These are phyloP conservation scores for Torrubiella hemipterigena DNA, from an alignment of 2,329 filamentous ascomycete genomes.

Conservation along the genomic window DNA sequence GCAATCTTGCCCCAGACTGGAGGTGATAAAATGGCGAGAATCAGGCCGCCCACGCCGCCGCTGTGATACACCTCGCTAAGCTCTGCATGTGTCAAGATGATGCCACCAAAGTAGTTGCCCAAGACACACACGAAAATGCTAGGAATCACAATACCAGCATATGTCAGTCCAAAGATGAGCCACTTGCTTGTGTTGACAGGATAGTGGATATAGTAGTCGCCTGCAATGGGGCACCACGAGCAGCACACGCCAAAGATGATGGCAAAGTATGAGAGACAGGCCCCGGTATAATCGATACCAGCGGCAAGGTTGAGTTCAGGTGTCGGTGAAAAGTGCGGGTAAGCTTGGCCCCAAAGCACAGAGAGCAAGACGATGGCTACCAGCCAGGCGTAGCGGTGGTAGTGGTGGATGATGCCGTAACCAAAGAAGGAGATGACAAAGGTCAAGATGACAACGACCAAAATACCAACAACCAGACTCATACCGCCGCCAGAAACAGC, in stretches of 20 bases:
- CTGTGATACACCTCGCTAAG: neutral
- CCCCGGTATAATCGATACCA: slow-evolving; percentile 6
- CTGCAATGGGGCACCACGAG: slow-evolving; percentile 8
- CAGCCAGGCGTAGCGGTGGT: slow-evolving; percentile 11
- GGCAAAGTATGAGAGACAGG: slow-evolving; percentile 9
- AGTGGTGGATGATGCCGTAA: slow-evolving; percentile 11
- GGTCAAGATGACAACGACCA: slow-evolving; percentile 10
- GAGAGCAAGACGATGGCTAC: slow-evolving; percentile 10
- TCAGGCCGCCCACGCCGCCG: neutral
- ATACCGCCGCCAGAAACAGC: slow-evolving; percentile 11
- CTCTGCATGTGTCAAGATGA: neutral
- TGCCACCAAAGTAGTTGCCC: slow-evolving; percentile 6
- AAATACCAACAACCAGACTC: slow-evolving; percentile 10
- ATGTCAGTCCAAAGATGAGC: slow-evolving; percentile 9
- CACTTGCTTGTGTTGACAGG: slow-evolving; percentile 8
- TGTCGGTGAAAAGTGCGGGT: slow-evolving; percentile 6
- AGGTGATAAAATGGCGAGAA: neutral
- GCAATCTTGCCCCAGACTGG: slow-evolving; percentile 1
- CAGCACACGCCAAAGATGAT: slow-evolving; percentile 10
- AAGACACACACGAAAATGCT: slow-evolving; percentile 8
- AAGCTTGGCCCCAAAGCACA: slow-evolving; percentile 10
- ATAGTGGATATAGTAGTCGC: slow-evolving; percentile 10
- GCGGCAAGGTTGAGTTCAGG: slow-evolving; percentile 1
- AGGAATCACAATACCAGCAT: slow-evolving; percentile 7
- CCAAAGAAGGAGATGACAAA: slow-evolving; percentile 12